Base-by-base conservation (phyloP, 169 alveolate genomes). In the Eimeria acervulina region DNA sequence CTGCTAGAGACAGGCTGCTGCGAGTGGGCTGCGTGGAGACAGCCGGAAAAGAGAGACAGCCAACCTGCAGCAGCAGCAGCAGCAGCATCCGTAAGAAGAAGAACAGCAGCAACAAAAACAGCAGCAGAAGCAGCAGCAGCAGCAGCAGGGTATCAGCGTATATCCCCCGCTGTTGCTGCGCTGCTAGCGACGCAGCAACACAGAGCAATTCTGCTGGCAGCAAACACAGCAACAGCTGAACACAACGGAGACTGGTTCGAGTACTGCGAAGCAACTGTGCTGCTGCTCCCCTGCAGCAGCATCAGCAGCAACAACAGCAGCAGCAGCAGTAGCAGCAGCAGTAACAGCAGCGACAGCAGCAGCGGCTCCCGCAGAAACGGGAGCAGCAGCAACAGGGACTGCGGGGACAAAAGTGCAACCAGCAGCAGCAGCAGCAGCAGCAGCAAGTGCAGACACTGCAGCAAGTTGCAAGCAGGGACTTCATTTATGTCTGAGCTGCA, bases 71-170 rank as follows among this genome's bases (percentile, higher is more conserved):
- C 88, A 33, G 88, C 55, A 76, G 88, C 59, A 76, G 88, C 70
- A 47, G 70, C 90, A 81, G 42, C 36, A 78, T 7, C 89, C 15
- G 89, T 63, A 36, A 28, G 63, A 23, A 42, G 51, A 28, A 12
- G 44, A 42, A 28, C 66, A 55, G 66, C 66, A n/a, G 63, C 44
- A 76, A n/a, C 88, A 36, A 36, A 55, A 76, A 23, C 55, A 76
- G 88, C 88, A 76, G 88, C 88, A 33, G 88, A 19, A 76, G 61
- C 59, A 76, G 88, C 70, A 47, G 90, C 90, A 81, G 26, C 21
- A 78, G 6, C 63, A 78, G 89, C 85, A 13, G 89, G 12, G 55
- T 7, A 12, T 5, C 19, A 47, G 55, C 19, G 55, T 47, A 47
- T 47, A 47, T 47, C n/a, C n/a, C n/a, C n/a, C n/a, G n/a, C n/a